These are phyloP conservation scores for Ogataea philodendri DNA, from an alignment of 805 yeast genomes.

Conservation along the genomic window DNA sequence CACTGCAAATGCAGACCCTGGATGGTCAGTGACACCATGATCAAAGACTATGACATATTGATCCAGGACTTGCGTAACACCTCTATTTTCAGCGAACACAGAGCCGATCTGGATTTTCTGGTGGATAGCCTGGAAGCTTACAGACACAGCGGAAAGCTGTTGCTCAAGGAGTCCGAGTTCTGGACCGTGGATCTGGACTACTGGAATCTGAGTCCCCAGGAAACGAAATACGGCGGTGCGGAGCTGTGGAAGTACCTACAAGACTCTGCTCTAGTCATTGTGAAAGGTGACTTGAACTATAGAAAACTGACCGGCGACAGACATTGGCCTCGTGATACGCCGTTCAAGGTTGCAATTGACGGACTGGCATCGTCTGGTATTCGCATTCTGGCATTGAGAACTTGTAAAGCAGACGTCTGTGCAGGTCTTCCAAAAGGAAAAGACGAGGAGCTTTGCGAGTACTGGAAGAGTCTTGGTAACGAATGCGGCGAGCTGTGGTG, in stretches of 20 bases:
- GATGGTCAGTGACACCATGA: conserved; percentile 96
- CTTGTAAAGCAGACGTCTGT: conserved; percentile 94
- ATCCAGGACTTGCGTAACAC: conserved; percentile 54
- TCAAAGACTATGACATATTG: conserved; percentile 67
- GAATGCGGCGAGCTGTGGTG: conserved; percentile 78
- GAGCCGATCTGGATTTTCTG: conserved; percentile 47
- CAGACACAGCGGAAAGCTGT: conserved; percentile 45
- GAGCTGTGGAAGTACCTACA: conserved; percentile 59
- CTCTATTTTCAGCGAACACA: conserved; percentile 48
- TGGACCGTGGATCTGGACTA: conserved; percentile 84
- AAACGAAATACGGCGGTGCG: conserved; percentile 55
- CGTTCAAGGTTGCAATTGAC: conserved; percentile 70
- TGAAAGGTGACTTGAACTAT: conserved; percentile 96
- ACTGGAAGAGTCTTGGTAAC: conserved; percentile 57
- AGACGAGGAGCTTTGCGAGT: conserved; percentile 61
- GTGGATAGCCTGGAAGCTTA: conserved; percentile 45
- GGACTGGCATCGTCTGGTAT: conserved; percentile 62
- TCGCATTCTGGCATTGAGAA: conserved; percentile 73
- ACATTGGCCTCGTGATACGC: conserved; percentile 79
- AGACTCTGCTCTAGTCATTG: conserved; percentile 68
- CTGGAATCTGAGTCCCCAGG: conserved; percentile 60
- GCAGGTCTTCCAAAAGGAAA: conserved; percentile 78
- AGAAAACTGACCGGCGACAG: conserved; percentile 91
- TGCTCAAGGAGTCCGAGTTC: conserved; percentile 61
- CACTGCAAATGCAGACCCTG: conserved; percentile 93